Evolutionary conservation across 371 early-diverging fungal species (phyloP), one percentile per base, ranked within the genome.

Genomic region (Phascolomyces articulosus): DNA sequence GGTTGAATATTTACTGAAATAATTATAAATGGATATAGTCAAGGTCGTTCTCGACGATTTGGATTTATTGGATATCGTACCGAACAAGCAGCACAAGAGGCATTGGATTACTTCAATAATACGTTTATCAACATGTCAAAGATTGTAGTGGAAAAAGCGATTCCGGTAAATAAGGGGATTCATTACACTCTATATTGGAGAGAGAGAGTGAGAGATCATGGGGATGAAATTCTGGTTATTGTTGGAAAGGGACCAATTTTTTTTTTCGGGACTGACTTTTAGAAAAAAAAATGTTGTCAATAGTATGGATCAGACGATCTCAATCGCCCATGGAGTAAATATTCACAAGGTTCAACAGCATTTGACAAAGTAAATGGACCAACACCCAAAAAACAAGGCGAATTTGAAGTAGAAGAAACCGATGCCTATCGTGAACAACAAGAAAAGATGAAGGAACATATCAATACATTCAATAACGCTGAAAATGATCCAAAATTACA

Each of bases 51-150:
- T 40, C 89, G 98, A 61, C 83, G 89, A 65, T 96, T 98, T 67
- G 96, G 93, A 15, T 98, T 91, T 75, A 89, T 98, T 64, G 98
- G 98, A 20, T 98, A 85, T 78, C 86, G 85, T 62, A 90, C 90
- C 1, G 95, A 93, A 44, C 83, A 90, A 64, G 93, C 94, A 26
- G 98, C 98, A 4, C 77, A 88, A 61, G 87, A 82, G 2, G 96
- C 97, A 0, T 73, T 92, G 31, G 69, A 80, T 47, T 91, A 96
- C 72, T 98, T 96, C 72, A 89, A 98, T 83, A 85, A 88, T 56
- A 91, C 97, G 4, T 98, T 86, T 71, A 91, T 98, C 60, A 95
- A 96, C 69, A 98, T 96, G 3, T 91, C 94, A 7, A 80, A 82
- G 60, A 91, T 98, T 29, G 68, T 74, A 4, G 97, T 98, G 7